phyloP scores from a whole-genome alignment of 2,329 filamentous ascomycete species.

The Cryphonectria parasitica region DNA sequence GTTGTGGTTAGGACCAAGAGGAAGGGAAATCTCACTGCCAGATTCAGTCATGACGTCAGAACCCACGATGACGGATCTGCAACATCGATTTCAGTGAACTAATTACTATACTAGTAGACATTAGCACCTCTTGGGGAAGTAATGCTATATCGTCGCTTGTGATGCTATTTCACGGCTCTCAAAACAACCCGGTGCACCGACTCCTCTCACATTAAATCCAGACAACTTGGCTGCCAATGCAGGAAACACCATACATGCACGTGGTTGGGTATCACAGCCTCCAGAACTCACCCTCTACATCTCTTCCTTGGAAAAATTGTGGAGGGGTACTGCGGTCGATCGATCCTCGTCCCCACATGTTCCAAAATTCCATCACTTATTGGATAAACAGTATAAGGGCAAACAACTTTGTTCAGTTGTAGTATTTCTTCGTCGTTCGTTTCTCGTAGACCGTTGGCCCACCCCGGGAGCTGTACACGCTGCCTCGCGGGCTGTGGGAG shows the following conservation, averaged over 20 bases:
- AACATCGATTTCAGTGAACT: background rate
- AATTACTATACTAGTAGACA: background rate
- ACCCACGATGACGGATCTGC: background rate
- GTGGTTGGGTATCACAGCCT: background rate
- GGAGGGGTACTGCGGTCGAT: background rate
- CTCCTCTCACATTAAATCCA: background rate
- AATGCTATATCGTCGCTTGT: background rate
- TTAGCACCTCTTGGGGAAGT: background rate
- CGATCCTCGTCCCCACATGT: background rate
- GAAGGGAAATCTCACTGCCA: background rate
- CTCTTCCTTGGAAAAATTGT: background rate
- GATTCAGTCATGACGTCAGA: constrained; percentile 10
- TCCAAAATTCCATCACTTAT: no score
- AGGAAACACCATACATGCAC: background rate
- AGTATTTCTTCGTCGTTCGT: constrained; percentile 13
- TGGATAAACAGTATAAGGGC: no score
- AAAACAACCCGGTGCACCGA: background rate
- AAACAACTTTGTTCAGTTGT: background rate
- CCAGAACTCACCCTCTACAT: background rate
- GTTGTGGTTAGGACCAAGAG: background rate
- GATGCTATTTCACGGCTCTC: background rate
- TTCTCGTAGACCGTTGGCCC: constrained; percentile 9
- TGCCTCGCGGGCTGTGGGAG: constrained; percentile 6
- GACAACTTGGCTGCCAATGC: background rate
- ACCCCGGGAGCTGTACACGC: constrained; percentile 11